Evolutionary conservation across 2,329 filamentous ascomycete genomes (phyloP).

Genomic region (Thielaviopsis ethacetica): DNA sequence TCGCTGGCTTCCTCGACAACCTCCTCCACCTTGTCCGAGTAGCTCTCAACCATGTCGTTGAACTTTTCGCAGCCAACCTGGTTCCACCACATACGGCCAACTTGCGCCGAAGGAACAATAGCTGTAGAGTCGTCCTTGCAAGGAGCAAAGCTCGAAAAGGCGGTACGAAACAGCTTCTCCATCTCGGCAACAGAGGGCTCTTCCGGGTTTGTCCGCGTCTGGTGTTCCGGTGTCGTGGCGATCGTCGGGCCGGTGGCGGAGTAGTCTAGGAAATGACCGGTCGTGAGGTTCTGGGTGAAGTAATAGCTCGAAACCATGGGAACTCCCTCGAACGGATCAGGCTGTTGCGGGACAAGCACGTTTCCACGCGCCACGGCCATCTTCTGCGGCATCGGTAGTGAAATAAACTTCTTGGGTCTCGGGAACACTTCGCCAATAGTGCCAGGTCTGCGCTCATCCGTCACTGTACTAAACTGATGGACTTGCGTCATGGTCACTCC

Average conservation of each 20-base stretch:
- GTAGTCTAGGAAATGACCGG: constrained; percentile 56
- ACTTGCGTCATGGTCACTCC: constrained; percentile 41
- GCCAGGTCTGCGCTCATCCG: constrained; percentile 22
- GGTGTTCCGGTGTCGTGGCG: constrained; percentile 33
- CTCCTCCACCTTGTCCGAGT: constrained; percentile 26
- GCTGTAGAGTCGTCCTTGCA: constrained; percentile 57
- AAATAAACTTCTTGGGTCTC: constrained; percentile 27
- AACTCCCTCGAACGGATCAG: constrained; percentile 38
- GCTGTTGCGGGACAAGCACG: constrained; percentile 34
- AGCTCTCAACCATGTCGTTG: constrained; percentile 43
- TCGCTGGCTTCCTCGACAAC: constrained; percentile 21
- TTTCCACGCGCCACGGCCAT: constrained; percentile 52
- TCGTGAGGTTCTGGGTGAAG: constrained; percentile 46
- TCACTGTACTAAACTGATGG: constrained; percentile 22
- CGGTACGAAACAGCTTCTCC: constrained; percentile 58
- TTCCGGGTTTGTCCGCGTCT: constrained; percentile 46
- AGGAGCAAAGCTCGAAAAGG: constrained; percentile 67
- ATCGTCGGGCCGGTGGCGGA: constrained; percentile 27
- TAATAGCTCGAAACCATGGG: constrained; percentile 42
- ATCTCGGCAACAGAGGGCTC: constrained; percentile 47
- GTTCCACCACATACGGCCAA: constrained; percentile 64
- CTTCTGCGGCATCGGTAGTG: constrained; percentile 40
- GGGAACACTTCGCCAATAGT: constrained; percentile 53
- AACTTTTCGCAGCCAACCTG: constrained; percentile 49
- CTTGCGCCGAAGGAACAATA: constrained; percentile 48